A percentile compares a stretch with the other conserved stretches of the same genome.
Conservation (phyloP, 768 basidiomycete genomes). For the Clathrus columnatus region DNA sequence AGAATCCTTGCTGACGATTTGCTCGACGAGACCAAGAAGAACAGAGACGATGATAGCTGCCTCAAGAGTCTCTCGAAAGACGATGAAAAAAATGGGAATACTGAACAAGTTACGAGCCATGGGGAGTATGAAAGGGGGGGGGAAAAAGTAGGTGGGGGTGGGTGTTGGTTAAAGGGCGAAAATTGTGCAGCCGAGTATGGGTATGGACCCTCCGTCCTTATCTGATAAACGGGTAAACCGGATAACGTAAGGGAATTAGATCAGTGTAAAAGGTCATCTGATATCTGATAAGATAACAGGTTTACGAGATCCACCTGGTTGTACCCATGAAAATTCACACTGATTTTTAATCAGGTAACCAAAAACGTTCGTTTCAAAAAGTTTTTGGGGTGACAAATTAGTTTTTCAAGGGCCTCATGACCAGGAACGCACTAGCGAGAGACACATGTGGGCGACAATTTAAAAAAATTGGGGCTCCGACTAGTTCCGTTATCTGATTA, state of each 20-base stretch:
- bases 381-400: not conserved
- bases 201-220: slow-evolving; percentile 4
- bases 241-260: not conserved
- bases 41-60: slow-evolving; percentile 89
- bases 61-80: slow-evolving; percentile 92
- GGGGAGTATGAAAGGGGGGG: slow-evolving; percentile 2
- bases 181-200: slow-evolving; percentile 10
- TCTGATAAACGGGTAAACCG: not conserved
- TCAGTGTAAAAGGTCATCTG: not conserved
- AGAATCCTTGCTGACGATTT: slow-evolving; percentile 42
- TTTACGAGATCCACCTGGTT: too few relatives aligned
- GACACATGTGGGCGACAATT: too few relatives aligned
- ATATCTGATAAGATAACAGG: not conserved
- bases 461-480: not conserved
- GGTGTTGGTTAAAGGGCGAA: slow-evolving; percentile 11
- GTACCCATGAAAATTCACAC: too few relatives aligned
- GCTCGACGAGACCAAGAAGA: slow-evolving; percentile 84
- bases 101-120: slow-evolving; percentile 79
- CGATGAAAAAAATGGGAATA: slow-evolving; percentile 91
- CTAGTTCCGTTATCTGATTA: not conserved
- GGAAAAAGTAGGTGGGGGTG: slow-evolving; percentile 10
- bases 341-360: not conserved
- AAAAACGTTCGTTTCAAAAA: not conserved
- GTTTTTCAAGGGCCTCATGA: too few relatives aligned
- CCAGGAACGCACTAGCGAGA: not conserved